Evolutionary conservation across 1,284 basidiomycete species (phyloP).

Genomic region (Cutaneotrichosporon mucoides): DNA sequence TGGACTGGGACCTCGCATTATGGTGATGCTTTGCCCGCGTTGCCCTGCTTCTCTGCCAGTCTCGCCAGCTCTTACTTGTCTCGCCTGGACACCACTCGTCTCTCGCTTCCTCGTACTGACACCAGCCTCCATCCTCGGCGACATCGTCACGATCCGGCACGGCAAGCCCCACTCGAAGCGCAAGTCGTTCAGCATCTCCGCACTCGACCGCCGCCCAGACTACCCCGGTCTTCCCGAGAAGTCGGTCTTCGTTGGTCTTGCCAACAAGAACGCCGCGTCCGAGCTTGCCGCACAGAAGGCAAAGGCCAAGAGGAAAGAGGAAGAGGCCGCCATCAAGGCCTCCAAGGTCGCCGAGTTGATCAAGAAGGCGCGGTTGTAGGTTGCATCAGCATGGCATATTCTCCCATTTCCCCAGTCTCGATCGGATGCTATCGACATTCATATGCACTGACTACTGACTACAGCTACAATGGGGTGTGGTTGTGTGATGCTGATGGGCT

Average conservation of each 20-base stretch:
- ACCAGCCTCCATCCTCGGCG: constrained; percentile 32
- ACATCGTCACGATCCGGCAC: constrained; percentile 40
- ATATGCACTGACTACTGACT: too few species aligned
- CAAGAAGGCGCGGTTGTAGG: constrained; percentile 4
- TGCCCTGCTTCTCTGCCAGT: too few species aligned
- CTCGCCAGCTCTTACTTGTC: too few species aligned
- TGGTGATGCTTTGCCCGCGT: too few species aligned
- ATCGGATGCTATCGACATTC: too few species aligned
- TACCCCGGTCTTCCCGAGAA: neutral
- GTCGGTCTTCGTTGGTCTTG: neutral
- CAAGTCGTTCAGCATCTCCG: constrained; percentile 31
- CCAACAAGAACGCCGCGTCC: neutral
- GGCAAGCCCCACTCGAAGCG: constrained; percentile 32
- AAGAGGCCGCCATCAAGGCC: neutral
- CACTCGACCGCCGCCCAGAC: constrained; percentile 19
- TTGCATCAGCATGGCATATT: constrained; percentile 5
- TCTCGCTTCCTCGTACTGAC: too few species aligned
- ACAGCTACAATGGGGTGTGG: too few species aligned
- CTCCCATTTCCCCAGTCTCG: neutral
- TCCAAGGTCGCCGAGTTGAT: constrained; percentile 3
- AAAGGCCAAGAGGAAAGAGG: constrained; percentile 3
- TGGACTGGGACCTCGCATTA: too few species aligned
- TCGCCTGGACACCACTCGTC: too few species aligned
- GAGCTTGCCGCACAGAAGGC: constrained; percentile 1
- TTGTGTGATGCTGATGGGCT: too few species aligned